Percentiles rank a stretch among this genome's conserved stretches.
These are phyloP conservation scores for Sclerotinia subarctica DNA, from an alignment of 2,329 filamentous ascomycete species.

Conservation along the genomic window DNA sequence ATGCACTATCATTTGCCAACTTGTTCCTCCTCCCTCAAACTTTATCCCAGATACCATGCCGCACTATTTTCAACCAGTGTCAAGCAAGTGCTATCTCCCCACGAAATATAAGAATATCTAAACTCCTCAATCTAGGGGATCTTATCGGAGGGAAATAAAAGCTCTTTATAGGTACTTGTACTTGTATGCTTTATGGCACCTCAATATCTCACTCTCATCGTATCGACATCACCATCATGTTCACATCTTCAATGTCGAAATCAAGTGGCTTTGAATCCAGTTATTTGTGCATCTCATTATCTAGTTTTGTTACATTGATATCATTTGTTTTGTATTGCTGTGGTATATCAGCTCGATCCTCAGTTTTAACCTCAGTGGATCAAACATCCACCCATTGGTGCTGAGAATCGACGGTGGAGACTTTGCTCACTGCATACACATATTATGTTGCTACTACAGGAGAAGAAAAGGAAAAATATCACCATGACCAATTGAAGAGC, in stretches of 20 bases:
- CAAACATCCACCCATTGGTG: constrained; percentile 61
- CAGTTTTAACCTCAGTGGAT: constrained; percentile 69
- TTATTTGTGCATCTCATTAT: not conserved
- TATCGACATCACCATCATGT: not conserved
- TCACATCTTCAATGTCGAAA: not conserved
- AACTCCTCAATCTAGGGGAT: not conserved
- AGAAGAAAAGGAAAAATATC: constrained; percentile 31
- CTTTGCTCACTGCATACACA: constrained; percentile 39
- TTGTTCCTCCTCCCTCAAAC: not conserved
- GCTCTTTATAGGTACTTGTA: not conserved
- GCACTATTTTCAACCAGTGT: not conserved
- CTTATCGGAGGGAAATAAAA: not conserved
- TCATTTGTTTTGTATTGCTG: constrained; percentile 36
- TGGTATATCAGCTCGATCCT: constrained; percentile 47
- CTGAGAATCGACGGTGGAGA: constrained; percentile 62
- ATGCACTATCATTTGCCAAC: not conserved
- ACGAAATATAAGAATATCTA: not conserved
- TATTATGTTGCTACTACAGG: constrained; percentile 25
- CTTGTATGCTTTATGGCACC: not conserved
- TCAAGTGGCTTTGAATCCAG: not conserved
- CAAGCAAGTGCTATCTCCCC: constrained; percentile 9
- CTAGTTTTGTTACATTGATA: constrained; percentile 2
- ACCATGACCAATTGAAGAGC: constrained; percentile 12
- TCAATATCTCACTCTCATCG: not conserved
- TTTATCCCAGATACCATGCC: not conserved